Evolutionary conservation across 2,329 filamentous ascomycete species (phyloP).

Genomic region (Penicillium occitanis): DNA sequence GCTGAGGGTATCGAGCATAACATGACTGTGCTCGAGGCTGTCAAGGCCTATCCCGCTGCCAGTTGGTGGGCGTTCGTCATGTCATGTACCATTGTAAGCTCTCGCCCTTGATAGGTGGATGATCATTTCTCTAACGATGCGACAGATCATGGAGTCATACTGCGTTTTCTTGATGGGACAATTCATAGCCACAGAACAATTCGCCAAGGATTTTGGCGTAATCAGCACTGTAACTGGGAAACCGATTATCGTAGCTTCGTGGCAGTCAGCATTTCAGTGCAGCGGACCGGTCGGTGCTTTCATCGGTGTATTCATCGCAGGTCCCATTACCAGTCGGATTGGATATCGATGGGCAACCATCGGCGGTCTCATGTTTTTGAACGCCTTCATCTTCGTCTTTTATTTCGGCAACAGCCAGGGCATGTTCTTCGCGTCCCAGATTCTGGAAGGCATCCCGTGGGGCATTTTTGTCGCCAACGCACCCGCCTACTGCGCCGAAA

Average conservation of each 20-base stretch:
- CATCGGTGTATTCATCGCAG: slow-evolving; percentile 51
- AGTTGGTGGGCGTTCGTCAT: slow-evolving; percentile 58
- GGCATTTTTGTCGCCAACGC: slow-evolving; percentile 66
- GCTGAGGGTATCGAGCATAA: slow-evolving; percentile 57
- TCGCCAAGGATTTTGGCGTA: slow-evolving; percentile 52
- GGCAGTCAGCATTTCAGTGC: slow-evolving; percentile 60
- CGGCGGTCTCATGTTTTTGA: slow-evolving; percentile 52
- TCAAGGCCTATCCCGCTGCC: slow-evolving; percentile 55
- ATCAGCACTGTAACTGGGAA: slow-evolving; percentile 25
- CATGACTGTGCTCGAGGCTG: slow-evolving; percentile 48
- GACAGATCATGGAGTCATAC: slow-evolving; percentile 65
- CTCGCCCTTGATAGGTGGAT: slow-evolving; percentile 22
- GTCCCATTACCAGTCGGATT: slow-evolving; percentile 57
- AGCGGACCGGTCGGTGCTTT: slow-evolving; percentile 55
- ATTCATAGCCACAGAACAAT: slow-evolving; percentile 55
- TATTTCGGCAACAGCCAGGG: slow-evolving; percentile 48
- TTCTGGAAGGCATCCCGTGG: slow-evolving; percentile 64
- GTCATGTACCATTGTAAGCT: slow-evolving; percentile 57
- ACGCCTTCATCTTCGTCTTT: slow-evolving; percentile 54
- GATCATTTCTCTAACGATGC: slow-evolving; percentile 26
- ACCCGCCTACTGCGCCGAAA: slow-evolving; percentile 62
- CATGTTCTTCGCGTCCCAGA: slow-evolving; percentile 55
- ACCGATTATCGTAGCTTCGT: slow-evolving; percentile 51
- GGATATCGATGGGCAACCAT: slow-evolving; percentile 63
- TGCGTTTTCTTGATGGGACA: slow-evolving; percentile 61